A percentile compares a stretch with the other conserved stretches of the same genome.
Conservation (phyloP, 176 grass and related monocot species). For the Hyparrhenia diplandra region DNA sequence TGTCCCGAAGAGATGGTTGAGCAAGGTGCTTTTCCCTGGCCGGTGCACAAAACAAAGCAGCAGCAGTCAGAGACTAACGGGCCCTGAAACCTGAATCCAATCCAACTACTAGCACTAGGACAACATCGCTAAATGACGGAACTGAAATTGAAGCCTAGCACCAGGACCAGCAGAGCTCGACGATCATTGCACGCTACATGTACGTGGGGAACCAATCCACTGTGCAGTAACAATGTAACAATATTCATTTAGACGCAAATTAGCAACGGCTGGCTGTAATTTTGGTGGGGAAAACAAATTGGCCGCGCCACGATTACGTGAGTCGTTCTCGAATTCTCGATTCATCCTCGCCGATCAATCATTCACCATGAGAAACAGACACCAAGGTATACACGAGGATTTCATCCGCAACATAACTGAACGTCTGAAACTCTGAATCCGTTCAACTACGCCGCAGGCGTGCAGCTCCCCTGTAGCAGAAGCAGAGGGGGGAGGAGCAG, state of each 20-base stretch:
- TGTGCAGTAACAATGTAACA: not conserved
- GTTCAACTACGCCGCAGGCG: too few species aligned
- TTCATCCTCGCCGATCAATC: not conserved
- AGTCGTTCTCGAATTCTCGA: not conserved
- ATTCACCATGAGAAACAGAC: not conserved
- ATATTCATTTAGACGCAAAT: not conserved
- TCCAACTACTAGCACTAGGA: not conserved
- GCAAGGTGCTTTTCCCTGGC: constrained; percentile 87
- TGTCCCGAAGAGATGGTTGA: constrained; percentile 82
- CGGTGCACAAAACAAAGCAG: not conserved
- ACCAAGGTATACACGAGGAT: not conserved
- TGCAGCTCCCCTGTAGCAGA: too few species aligned
- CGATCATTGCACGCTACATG: not conserved
- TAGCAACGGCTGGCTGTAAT: not conserved
- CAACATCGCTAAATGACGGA: not conserved
- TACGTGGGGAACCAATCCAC: not conserved
- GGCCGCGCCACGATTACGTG: not conserved
- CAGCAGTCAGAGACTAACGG: not conserved
- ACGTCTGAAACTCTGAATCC: too few species aligned
- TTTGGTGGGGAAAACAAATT: not conserved
- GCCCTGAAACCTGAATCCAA: not conserved
- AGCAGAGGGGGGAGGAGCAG: too few species aligned
- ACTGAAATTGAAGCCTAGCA: not conserved
- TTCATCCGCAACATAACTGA: too few species aligned
- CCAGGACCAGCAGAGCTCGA: not conserved